These are phyloP conservation scores for Haplosporangium gracile DNA, from an alignment of 192 early-diverging fungal genomes.

Conservation along the genomic window DNA sequence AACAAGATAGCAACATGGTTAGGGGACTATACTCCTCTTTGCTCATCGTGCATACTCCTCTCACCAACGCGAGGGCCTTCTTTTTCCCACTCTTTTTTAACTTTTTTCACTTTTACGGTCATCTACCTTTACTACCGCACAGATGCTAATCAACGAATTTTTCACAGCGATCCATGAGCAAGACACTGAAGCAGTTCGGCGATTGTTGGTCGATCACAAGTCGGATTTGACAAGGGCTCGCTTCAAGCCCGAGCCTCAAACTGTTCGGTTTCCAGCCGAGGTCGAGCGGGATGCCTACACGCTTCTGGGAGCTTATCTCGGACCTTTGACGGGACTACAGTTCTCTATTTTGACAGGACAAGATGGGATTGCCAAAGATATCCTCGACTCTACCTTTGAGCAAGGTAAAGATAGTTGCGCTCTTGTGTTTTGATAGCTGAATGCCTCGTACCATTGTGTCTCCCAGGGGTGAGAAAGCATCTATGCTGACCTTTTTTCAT, in stretches of 20 bases:
- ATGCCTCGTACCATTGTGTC: not conserved
- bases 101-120: not conserved
- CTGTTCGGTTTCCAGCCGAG: constrained; percentile 42
- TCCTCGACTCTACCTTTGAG: constrained; percentile 73
- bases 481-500: not conserved
- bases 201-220: constrained; percentile 47
- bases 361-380: constrained; percentile 75
- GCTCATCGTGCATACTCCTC: not conserved
- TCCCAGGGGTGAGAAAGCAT: not conserved
- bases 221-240: constrained; percentile 41
- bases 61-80: not conserved
- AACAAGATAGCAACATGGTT: not conserved
- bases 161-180: constrained; percentile 55
- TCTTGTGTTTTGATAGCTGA: not conserved
- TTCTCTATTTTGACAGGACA: constrained; percentile 71
- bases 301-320: constrained; percentile 77
- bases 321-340: constrained; percentile 72
- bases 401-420: constrained; percentile 47
- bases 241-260: constrained; percentile 27
- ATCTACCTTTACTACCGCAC: not conserved
- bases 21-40: too few species aligned
- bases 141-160: constrained; percentile 37
- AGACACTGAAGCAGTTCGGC: constrained; percentile 55
- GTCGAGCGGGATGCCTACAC: constrained; percentile 76
- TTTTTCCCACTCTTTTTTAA: not conserved